Percentiles rank a stretch among this genome's conserved stretches.
phyloP scores from a whole-genome alignment of 208 protist genomes.

The Leishmania tropica region DNA sequence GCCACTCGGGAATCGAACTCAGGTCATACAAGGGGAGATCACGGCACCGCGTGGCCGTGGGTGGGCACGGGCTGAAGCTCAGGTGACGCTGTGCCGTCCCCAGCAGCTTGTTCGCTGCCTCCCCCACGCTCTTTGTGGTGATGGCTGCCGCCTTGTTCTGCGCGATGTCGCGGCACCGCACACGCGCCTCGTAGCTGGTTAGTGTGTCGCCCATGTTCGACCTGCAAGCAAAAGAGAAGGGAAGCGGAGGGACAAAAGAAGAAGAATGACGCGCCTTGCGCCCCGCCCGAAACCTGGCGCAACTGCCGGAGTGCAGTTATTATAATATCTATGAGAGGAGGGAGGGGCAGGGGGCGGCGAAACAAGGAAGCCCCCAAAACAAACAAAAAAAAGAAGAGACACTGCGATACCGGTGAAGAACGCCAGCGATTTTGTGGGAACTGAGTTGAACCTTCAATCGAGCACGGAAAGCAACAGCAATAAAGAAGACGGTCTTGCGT shows the following conservation, averaged over 20 bases:
- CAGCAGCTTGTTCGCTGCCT: slow-evolving; percentile 18
- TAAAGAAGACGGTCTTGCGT: background rate
- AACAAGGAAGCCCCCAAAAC: background rate
- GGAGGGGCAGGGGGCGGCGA: background rate
- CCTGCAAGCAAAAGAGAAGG: background rate
- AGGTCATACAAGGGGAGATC: slow-evolving; percentile 48
- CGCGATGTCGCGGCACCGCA: slow-evolving; percentile 19
- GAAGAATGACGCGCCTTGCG: background rate
- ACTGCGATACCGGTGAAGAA: background rate
- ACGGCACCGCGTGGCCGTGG: background rate
- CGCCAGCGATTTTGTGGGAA: background rate
- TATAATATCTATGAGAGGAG: background rate
- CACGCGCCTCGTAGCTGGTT: slow-evolving; percentile 17
- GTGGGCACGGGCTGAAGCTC: slow-evolving; percentile 5
- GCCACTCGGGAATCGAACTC: slow-evolving; percentile 45
- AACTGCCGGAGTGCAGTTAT: background rate
- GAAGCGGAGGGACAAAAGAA: background rate
- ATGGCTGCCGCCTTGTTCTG: slow-evolving; percentile 8
- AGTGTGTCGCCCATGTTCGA: slow-evolving; percentile 18
- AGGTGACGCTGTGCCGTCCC: slow-evolving; percentile 25
- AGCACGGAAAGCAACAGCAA: background rate
- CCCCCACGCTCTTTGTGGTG: slow-evolving; percentile 21
- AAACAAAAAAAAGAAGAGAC: background rate
- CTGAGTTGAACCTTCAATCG: background rate
- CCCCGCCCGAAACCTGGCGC: background rate